Evolutionary conservation across 805 yeast genomes (phyloP).

Genomic region (Lipomyces orientalis): DNA sequence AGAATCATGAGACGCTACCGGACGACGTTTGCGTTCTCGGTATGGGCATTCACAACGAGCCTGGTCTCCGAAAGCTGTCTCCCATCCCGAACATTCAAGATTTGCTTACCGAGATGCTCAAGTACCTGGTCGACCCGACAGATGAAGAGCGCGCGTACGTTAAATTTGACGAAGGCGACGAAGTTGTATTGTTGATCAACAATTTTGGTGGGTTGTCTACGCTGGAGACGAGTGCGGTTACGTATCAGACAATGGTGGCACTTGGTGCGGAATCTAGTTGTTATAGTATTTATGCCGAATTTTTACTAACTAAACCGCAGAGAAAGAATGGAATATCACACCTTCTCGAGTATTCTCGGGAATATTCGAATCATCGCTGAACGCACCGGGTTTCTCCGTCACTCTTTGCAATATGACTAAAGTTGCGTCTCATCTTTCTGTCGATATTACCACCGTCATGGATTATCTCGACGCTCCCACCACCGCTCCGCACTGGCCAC

Average conservation of each 20-base stretch:
- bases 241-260: constrained; percentile 21
- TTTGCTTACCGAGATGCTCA: constrained; percentile 61
- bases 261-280: neutral
- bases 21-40: constrained; percentile 82
- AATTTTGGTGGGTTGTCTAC: constrained; percentile 89
- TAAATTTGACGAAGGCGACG: constrained; percentile 65
- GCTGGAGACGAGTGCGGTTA: constrained; percentile 67
- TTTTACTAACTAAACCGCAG: constrained; percentile 52
- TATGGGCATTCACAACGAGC: constrained; percentile 95
- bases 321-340: constrained; percentile 57
- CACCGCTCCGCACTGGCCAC: constrained; percentile 35
- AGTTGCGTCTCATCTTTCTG: constrained; percentile 18
- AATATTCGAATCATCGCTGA: constrained; percentile 83
- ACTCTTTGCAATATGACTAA: constrained; percentile 74
- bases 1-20: constrained; percentile 57
- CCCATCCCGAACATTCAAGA: constrained; percentile 75
- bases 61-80: constrained; percentile 70
- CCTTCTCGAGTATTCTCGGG: constrained; percentile 78
- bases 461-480: constrained; percentile 34
- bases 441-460: constrained; percentile 16
- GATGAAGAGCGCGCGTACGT: constrained; percentile 86
- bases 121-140: constrained; percentile 61
- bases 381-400: constrained; percentile 91
- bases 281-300: neutral
- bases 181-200: constrained; percentile 73